Evolutionary conservation across 257 asterid species (phyloP).

Genomic region (Voacanga thouarsii): DNA sequence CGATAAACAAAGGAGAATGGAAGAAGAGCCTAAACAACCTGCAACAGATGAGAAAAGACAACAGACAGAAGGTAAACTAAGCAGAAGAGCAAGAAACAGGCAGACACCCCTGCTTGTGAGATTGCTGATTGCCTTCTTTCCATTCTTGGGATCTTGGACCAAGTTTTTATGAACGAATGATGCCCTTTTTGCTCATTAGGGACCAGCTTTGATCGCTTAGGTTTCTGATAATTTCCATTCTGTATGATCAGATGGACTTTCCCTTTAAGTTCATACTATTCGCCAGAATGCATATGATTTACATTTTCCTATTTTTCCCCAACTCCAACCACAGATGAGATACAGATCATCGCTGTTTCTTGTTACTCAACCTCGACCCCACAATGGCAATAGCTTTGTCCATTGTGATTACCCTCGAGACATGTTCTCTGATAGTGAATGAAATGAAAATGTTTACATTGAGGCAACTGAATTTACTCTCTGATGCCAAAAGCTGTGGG

Average conservation of each 20-base stretch:
- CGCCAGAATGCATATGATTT: neutral
- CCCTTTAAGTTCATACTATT: neutral
- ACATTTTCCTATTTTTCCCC: neutral
- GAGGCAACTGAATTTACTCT: neutral
- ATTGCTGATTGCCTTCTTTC: conserved; percentile 55
- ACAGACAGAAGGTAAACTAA: conserved; percentile 33
- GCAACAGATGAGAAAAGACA: conserved; percentile 21
- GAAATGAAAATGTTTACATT: neutral
- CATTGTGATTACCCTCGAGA: neutral
- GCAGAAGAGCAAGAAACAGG: conserved; percentile 46
- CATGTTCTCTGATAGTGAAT: neutral
- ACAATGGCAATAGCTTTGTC: neutral
- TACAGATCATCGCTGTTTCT: neutral
- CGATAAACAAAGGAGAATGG: conserved; percentile 37
- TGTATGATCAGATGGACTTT: neutral
- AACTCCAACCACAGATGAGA: neutral
- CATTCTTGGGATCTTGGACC: conserved; percentile 60
- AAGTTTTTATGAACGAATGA: conserved; percentile 38
- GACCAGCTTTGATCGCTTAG: neutral
- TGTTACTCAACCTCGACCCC: neutral
- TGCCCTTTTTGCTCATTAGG: neutral
- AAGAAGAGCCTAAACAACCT: conserved; percentile 23
- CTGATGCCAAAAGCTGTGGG: neutral
- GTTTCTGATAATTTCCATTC: neutral
- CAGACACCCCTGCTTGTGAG: conserved; percentile 47